Conservation (phyloP, 2,329 filamentous ascomycete genomes). For the Scedosporium aurantiacum region DNA sequence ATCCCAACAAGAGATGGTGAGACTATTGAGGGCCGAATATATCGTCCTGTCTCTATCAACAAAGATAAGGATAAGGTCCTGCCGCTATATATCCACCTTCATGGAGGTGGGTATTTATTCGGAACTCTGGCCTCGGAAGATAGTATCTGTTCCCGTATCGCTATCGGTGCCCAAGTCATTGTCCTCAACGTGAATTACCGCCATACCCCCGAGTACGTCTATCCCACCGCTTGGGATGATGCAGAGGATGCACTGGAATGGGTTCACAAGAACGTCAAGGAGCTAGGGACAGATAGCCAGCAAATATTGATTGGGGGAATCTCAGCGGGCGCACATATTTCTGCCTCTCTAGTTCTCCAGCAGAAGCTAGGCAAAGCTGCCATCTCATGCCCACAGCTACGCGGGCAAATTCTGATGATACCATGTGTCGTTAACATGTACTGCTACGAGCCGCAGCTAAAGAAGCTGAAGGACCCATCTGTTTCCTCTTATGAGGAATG, state of each 20-base stretch:
- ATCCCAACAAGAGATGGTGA: slow-evolving; percentile 33
- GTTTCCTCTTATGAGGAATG: slow-evolving; percentile 34
- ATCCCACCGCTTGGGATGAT: slow-evolving; percentile 43
- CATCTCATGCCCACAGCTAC: slow-evolving; percentile 19
- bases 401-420: slow-evolving; percentile 41
- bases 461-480: slow-evolving; percentile 23
- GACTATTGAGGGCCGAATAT: slow-evolving; percentile 32
- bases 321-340: slow-evolving; percentile 33
- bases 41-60: slow-evolving; percentile 25
- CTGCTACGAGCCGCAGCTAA: slow-evolving; percentile 19
- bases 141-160: slow-evolving; percentile 35
- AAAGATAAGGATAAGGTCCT: slow-evolving; percentile 24
- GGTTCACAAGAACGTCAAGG: slow-evolving; percentile 32
- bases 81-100: slow-evolving; percentile 40
- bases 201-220: slow-evolving; percentile 42
- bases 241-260: slow-evolving; percentile 42
- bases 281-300: slow-evolving; percentile 25
- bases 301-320: slow-evolving; percentile 35
- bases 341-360: slow-evolving; percentile 27
- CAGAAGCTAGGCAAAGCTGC: slow-evolving; percentile 21
- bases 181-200: slow-evolving; percentile 48
- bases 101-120: slow-evolving; percentile 47
- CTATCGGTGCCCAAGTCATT: slow-evolving; percentile 26
- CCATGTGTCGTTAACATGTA: slow-evolving; percentile 27
- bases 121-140: slow-evolving; percentile 44